Base-by-base conservation (phyloP, 306 rosid species). In the Prinsepia uniflora region DNA sequence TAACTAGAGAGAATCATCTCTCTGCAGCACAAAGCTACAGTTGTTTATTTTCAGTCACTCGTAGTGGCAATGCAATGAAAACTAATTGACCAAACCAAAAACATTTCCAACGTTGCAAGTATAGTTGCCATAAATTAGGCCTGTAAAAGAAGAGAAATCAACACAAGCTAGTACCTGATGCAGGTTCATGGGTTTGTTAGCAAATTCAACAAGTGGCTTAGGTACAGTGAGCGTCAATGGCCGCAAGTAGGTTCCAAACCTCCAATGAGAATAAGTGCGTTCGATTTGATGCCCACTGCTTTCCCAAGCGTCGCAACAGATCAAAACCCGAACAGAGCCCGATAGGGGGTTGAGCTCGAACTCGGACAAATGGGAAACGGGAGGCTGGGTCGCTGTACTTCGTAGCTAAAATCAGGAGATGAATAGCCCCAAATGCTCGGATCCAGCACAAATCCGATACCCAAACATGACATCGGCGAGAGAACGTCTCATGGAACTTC, bases 191-290 rank as follows among this genome's bases (percentile, higher is more conserved):
- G 99, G 99, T 75, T 95, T 95, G 81, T 95, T 95, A 55, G 96
- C 99, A 73, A 95, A 95, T 80, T 95, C 99, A 82, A 95, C 99
- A 78, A 95, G 99, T 62, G 99, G 99, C 90, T 95, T 95, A 34
- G 99, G 99, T 62, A 95, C 34, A 81, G 97, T 95, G 70, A 95
- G 97, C 71, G 99, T 95, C 91, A 95, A 79, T 76, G 99, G 99
- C 93, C 99, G 92, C 93, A 95, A 65, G 73, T 97, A 89, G 58
- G 99, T 95, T 76, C 99, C 99, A 95, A 95, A 49, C 99, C 99
- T 64, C 99, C 99, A 52, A 95, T 97, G 7, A 95, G 89, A 89
- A 95, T 95, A 62, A 95, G 80, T 5, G 99, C 99, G 96, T 89
- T 95, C 99, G 91, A 91, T 70, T 78, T 83, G 86, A 71, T 49